These are phyloP conservation scores for Solanum medicagineum DNA, from an alignment of 257 asterid genomes.

Conservation along the genomic window DNA sequence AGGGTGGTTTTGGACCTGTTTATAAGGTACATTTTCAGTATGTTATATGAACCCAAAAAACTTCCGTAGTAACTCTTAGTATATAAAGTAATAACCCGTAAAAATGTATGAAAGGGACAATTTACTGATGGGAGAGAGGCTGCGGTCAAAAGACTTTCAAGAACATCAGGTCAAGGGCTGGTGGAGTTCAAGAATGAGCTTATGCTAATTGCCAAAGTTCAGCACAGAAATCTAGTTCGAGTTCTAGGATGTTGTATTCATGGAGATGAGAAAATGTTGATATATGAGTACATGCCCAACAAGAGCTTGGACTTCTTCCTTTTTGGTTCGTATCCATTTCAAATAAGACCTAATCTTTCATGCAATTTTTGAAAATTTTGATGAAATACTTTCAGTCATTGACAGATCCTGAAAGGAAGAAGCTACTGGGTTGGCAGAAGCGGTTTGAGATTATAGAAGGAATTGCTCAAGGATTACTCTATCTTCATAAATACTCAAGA, in stretches of 20 bases:
- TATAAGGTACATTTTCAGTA: background rate
- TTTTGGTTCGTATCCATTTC: slow-evolving; percentile 17
- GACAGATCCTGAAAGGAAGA: slow-evolving; percentile 14
- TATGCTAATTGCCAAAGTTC: slow-evolving; percentile 44
- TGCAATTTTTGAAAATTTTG: background rate
- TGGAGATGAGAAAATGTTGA: slow-evolving; percentile 46
- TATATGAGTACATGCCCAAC: slow-evolving; percentile 37
- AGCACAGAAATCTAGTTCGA: slow-evolving; percentile 53
- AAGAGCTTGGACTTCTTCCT: slow-evolving; percentile 49
- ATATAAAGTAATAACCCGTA: background rate
- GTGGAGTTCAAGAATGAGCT: slow-evolving; percentile 54
- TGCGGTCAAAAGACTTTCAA: slow-evolving; percentile 52
- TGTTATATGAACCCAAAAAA: background rate
- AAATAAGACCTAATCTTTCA: background rate
- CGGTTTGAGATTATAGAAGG: slow-evolving; percentile 14
- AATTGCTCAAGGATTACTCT: background rate
- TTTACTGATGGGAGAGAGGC: slow-evolving; percentile 37
- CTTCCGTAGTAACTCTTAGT: background rate
- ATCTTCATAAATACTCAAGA: background rate
- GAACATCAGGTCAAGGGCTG: slow-evolving; percentile 45
- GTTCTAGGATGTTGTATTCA: slow-evolving; percentile 42
- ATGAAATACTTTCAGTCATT: background rate
- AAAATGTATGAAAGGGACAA: slow-evolving; percentile 22
- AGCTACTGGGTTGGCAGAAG: slow-evolving; percentile 14
- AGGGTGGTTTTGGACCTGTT: slow-evolving; percentile 66